A percentile compares a stretch with the other conserved stretches of the same genome.
Conservation (phyloP, 1,139 yeast genomes). For the Blastobotrys proliferans region DNA sequence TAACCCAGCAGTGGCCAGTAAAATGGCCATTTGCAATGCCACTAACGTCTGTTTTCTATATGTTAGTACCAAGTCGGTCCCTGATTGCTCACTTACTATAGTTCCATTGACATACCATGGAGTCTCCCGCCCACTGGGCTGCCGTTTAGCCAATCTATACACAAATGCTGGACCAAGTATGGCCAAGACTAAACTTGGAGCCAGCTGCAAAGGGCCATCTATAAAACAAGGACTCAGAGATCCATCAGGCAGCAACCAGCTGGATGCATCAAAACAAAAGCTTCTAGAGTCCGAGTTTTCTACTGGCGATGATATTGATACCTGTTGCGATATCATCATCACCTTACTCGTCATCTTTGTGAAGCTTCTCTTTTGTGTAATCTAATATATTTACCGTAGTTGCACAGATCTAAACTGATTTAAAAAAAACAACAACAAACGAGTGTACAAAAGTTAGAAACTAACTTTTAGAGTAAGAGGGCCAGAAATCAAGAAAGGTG, state of each 20-base stretch:
- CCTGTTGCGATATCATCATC: too few species aligned
- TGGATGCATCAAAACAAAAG: conserved; percentile 2
- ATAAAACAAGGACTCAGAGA: conserved; percentile 79
- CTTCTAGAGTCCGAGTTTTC: background rate
- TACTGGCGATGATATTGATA: background rate
- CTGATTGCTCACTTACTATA: conserved; percentile 32
- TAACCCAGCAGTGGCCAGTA: background rate
- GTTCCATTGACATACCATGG: conserved; percentile 37
- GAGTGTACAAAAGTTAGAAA: background rate
- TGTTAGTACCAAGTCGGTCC: background rate
- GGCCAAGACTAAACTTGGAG: conserved; percentile 50
- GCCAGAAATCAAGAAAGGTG: background rate
- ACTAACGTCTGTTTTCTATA: conserved; percentile 4
- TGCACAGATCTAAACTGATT: background rate
- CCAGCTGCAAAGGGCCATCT: conserved; percentile 57
- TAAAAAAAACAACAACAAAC: background rate
- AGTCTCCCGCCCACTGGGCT: background rate
- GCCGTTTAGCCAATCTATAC: background rate
- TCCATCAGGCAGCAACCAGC: conserved; percentile 41
- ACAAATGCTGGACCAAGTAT: conserved; percentile 48
- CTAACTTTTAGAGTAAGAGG: too few species aligned
- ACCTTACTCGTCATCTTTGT: background rate
- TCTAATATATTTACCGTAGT: background rate
- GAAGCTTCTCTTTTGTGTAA: background rate
- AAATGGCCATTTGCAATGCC: background rate